Conservation (phyloP, 345 rosid genomes). For the Aquilaria yunnanensis region DNA sequence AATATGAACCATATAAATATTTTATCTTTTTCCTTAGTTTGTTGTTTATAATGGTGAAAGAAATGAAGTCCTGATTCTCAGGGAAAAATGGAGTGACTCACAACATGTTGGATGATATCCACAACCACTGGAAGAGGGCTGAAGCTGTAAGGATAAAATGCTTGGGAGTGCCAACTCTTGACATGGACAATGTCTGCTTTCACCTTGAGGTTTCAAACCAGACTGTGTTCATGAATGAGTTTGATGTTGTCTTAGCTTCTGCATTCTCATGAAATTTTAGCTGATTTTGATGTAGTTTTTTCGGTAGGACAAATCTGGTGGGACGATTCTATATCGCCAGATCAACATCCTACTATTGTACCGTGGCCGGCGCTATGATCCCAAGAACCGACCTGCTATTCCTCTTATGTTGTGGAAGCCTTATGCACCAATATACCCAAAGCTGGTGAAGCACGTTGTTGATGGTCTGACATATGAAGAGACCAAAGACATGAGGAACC, state of each 20-base stretch:
- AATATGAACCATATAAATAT: background rate
- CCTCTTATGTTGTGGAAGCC: constrained; percentile 97
- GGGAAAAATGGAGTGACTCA: constrained; percentile 91
- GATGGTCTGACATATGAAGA: constrained; percentile 84
- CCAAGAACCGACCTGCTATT: constrained; percentile 51
- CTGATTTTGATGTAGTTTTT: constrained; percentile 27
- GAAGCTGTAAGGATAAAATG: constrained; percentile 94
- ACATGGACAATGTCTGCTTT: constrained; percentile 82
- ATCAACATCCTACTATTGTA: constrained; percentile 67
- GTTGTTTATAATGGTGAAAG: too few species aligned
- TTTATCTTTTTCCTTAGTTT: too few species aligned
- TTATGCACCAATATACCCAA: constrained; percentile 76
- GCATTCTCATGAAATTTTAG: constrained; percentile 4
- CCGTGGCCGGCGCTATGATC: constrained; percentile 74
- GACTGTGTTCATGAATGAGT: constrained; percentile 1
- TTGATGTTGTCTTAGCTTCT: background rate
- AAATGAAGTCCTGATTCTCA: constrained; percentile 3
- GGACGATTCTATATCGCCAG: constrained; percentile 54
- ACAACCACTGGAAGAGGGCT: constrained; percentile 85
- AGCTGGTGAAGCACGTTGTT: constrained; percentile 61
- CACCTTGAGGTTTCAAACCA: constrained; percentile 64
- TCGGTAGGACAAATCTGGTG: constrained; percentile 76
- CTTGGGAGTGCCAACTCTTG: constrained; percentile 87
- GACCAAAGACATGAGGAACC: constrained; percentile 76
- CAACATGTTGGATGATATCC: constrained; percentile 90